phyloP scores from a whole-genome alignment of 2,329 filamentous ascomycete genomes.

The Plenodomus biglobosus region DNA sequence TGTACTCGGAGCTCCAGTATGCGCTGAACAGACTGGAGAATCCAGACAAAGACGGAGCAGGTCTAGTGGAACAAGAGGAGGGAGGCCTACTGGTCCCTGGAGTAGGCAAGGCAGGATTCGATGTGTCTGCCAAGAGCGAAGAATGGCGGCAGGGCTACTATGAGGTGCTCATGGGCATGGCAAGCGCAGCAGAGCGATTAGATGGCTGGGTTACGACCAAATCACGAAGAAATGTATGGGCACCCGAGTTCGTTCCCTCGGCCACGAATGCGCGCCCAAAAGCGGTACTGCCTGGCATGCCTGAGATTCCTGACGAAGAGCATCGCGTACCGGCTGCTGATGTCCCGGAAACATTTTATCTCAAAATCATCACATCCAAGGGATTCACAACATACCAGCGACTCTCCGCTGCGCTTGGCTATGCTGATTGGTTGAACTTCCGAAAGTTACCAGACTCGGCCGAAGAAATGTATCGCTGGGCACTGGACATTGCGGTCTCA shows the following conservation, averaged over 20 bases:
- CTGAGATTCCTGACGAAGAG: conserved; percentile 70
- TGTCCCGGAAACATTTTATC: conserved; percentile 74
- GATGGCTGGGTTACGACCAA: conserved; percentile 77
- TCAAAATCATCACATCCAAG: conserved; percentile 75
- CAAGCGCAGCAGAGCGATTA: conserved; percentile 74
- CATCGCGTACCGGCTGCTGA: conserved; percentile 69
- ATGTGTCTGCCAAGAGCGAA: conserved; percentile 75
- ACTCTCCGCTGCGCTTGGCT: conserved; percentile 78
- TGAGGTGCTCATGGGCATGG: conserved; percentile 75
- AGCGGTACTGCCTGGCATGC: conserved; percentile 67
- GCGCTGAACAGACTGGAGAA: conserved; percentile 71
- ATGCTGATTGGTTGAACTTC: conserved; percentile 82
- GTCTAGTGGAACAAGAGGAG: conserved; percentile 59
- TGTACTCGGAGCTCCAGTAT: conserved; percentile 62
- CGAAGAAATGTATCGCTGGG: conserved; percentile 72
- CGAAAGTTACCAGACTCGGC: conserved; percentile 68
- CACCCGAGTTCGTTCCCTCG: conserved; percentile 72
- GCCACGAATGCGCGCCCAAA: conserved; percentile 80
- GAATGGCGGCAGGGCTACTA: conserved; percentile 86
- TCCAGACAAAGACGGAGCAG: conserved; percentile 66
- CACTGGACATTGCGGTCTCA: conserved; percentile 70
- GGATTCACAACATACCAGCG: conserved; percentile 79
- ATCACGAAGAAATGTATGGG: conserved; percentile 63
- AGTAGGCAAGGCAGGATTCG: conserved; percentile 57
- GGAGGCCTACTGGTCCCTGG: conserved; percentile 48